A percentile compares a stretch with the other conserved stretches of the same genome.
Conservation (phyloP, 2,329 filamentous ascomycete genomes). For the Neurospora sp. region DNA sequence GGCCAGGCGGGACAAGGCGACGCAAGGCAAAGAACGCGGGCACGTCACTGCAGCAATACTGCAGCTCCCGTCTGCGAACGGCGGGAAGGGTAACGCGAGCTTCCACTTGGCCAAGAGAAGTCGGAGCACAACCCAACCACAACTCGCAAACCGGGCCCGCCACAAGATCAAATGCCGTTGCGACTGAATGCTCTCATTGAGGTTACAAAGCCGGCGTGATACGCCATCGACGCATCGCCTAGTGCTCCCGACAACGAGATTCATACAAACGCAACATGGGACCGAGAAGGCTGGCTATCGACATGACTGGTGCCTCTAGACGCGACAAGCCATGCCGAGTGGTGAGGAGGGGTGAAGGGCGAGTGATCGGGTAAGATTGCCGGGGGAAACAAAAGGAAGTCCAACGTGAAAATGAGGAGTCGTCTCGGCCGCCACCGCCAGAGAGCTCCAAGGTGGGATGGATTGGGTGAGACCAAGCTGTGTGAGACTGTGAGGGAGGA, state of each 20-base stretch:
- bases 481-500: not conserved
- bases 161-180: constrained; percentile 2
- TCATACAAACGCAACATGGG: constrained; percentile 4
- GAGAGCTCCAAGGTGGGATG: not conserved
- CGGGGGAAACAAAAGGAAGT: not conserved
- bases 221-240: constrained; percentile 26
- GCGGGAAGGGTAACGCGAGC: constrained; percentile 9
- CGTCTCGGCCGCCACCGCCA: not conserved
- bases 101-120: constrained; percentile 9
- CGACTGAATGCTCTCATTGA: constrained; percentile 9
- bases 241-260: constrained; percentile 12
- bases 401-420: not conserved
- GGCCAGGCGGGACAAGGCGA: constrained; percentile 22
- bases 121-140: constrained; percentile 4
- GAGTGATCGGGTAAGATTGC: not conserved
- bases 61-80: constrained; percentile 12
- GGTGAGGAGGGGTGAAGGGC: not conserved
- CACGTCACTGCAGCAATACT: constrained; percentile 14
- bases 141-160: not conserved
- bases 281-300: not conserved
- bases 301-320: not conserved
- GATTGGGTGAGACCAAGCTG: not conserved
- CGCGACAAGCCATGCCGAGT: not conserved
- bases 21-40: constrained; percentile 12
- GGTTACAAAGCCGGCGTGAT: constrained; percentile 24